Evolutionary conservation across 2,329 filamentous ascomycete genomes (phyloP).

Genomic region (Aspergillus unguis): DNA sequence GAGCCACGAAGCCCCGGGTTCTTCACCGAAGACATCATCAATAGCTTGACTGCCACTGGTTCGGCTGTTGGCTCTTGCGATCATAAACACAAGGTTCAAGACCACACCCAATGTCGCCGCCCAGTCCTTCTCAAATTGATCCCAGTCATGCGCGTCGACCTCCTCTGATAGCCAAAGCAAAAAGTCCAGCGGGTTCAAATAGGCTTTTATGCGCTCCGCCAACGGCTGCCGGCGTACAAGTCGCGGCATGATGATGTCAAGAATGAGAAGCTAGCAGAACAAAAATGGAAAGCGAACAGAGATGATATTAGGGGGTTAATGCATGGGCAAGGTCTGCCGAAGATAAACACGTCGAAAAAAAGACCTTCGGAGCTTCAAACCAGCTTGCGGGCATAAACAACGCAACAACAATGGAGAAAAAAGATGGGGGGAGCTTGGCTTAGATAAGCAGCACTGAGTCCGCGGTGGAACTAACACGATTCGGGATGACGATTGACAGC

Average conservation of each 20-base stretch:
- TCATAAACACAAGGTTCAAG: conserved; percentile 74
- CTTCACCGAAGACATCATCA: conserved; percentile 84
- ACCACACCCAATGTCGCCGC: conserved; percentile 71
- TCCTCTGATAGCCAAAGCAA: conserved; percentile 89
- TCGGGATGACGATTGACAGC: conserved; percentile 5
- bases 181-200: conserved; percentile 84
- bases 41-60: conserved; percentile 48
- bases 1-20: conserved; percentile 61
- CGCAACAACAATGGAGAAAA: conserved; percentile 2
- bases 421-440: conserved; percentile 13
- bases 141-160: conserved; percentile 86
- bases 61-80: conserved; percentile 75
- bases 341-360: background rate
- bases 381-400: conserved; percentile 16
- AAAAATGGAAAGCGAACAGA: background rate
- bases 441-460: conserved; percentile 13
- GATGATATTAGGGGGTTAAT: background rate
- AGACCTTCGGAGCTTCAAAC: conserved; percentile 6
- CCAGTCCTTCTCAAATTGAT: conserved; percentile 69
- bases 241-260: conserved; percentile 62
- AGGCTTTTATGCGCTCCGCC: conserved; percentile 72
- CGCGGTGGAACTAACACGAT: conserved; percentile 3
- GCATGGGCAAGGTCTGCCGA: background rate
- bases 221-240: conserved; percentile 80
- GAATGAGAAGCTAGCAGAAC: background rate